Base-by-base conservation (phyloP, 1,284 basidiomycete species). In the Boletus semigastroideus region DNA sequence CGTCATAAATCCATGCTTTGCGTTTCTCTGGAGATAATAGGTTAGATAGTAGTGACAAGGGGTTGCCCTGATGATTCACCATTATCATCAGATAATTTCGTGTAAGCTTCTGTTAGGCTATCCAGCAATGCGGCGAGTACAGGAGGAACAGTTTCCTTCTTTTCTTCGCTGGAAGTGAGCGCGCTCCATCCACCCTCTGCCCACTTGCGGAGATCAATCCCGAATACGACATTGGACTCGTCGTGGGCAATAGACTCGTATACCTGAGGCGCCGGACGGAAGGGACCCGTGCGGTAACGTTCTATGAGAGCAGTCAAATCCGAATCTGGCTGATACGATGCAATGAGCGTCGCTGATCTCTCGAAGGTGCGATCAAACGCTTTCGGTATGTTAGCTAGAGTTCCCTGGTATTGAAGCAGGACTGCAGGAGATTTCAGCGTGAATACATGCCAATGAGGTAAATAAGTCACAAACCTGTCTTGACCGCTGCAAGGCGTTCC, bases 1-100 rank as follows among this genome's bases (percentile, higher is more conserved):
- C 91, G 60, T 91, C 86, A 66, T 97, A 96, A 55, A 98, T 91
- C 95, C 94, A 98, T 1, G 86, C 77, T 72, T 89, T 92, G 56
- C 95, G 84, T 67, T 86, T 89, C 69, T 96, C 95, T 85, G 63
- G 39, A 38, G 7, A 33, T 11, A 8, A 48, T 41, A 6, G 33
- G 22, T 63, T 36, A 57, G 55, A 37, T 46, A 11, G 46, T 5
- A 46, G 16, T 20, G 3, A 46, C 16, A 27, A 1, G 27, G 1
- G 12, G 19, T 42, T 36, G 17, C 17, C 33, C 50, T 39, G 50
- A 51, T 12, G 6, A 72, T 82, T 64, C 53, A 87, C 88, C 84
- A 40, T 71, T 64, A 61, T 94, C 90, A 53, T 77, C 80, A 1
- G 83, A 72, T 4, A 89, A 69, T 51, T 74, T 82, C 10, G 68